Conservation (phyloP, 441 rosid genomes). For the Syzygium syzygioides region DNA sequence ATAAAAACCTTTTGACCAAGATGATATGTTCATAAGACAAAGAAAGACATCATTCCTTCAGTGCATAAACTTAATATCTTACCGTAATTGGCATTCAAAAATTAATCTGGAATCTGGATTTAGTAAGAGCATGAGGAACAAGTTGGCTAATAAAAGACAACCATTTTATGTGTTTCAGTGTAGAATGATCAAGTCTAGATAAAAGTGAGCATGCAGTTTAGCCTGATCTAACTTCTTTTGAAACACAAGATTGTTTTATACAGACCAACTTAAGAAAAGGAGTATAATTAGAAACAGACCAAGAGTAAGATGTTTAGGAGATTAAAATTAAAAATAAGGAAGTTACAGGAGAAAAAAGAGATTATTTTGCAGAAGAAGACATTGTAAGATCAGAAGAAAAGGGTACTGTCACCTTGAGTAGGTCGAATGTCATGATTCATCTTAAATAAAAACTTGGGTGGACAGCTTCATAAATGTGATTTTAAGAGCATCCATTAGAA, state of each 20-base stretch:
- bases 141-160: neutral
- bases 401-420: neutral
- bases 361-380: neutral
- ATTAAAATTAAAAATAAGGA: neutral
- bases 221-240: neutral
- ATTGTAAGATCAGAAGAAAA: neutral
- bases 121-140: neutral
- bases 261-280: neutral
- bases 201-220: neutral
- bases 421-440: neutral
- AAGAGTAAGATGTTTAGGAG: neutral
- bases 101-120: neutral
- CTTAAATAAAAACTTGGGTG: neutral
- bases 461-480: neutral
- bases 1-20: neutral
- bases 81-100: neutral
- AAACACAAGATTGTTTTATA: neutral
- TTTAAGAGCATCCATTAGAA: neutral
- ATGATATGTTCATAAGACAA: neutral
- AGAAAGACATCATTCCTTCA: neutral
- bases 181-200: neutral
- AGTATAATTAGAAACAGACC: neutral
- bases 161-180: neutral
- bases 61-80: neutral
- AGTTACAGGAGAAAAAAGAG: neutral